Percentiles rank a stretch among this genome's conserved stretches.
These are phyloP conservation scores for Fonsecaea monophora DNA, from an alignment of 2,329 filamentous ascomycete genomes.

Conservation along the genomic window DNA sequence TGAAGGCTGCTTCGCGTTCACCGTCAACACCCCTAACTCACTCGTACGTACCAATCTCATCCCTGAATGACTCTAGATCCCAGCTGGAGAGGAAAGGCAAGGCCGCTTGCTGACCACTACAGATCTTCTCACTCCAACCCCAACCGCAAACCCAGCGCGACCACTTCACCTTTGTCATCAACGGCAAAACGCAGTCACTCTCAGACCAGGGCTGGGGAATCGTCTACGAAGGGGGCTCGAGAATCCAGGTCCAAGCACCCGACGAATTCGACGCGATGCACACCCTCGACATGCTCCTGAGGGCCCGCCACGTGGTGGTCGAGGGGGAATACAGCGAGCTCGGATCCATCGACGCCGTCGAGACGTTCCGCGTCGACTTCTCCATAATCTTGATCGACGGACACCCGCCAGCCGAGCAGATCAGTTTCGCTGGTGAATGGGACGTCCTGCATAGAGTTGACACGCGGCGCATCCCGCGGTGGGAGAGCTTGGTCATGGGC, in stretches of 20 bases:
- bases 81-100: too few species aligned
- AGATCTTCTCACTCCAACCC: not conserved
- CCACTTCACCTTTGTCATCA: not conserved
- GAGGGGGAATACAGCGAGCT: not conserved
- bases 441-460: not conserved
- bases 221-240: not conserved
- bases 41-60: not conserved
- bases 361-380: not conserved
- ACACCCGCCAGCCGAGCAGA: not conserved
- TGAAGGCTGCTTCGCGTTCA: not conserved
- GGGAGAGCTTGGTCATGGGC: not conserved
- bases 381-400: not conserved
- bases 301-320: not conserved
- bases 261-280: not conserved
- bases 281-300: not conserved
- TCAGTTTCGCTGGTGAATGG: not conserved
- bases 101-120: not conserved
- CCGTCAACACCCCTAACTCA: not conserved
- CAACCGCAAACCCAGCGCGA: not conserved
- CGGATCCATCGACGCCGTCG: not conserved
- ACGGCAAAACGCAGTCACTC: not conserved
- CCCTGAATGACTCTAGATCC: too few species aligned
- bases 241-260: not conserved
- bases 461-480: not conserved
- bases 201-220: not conserved